Percentiles rank a stretch among this genome's conserved stretches.
These are phyloP conservation scores for Moricandia moricandioides DNA, from an alignment of 345 rosid genomes.

Conservation along the genomic window DNA sequence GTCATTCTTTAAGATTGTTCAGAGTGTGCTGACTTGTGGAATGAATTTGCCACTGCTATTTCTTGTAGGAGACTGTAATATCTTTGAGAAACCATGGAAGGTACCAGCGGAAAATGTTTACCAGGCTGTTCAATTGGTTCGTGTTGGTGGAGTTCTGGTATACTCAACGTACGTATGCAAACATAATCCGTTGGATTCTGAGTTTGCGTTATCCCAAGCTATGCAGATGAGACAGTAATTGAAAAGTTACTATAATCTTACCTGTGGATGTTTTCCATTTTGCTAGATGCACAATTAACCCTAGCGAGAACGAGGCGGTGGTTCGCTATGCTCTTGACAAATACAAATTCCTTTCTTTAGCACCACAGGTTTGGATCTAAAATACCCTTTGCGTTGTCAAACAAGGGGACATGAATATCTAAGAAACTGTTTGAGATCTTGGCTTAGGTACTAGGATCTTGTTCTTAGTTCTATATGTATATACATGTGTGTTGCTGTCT, in stretches of 20 bases:
- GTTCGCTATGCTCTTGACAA: conserved; percentile 91
- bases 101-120: conserved; percentile 89
- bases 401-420: not conserved
- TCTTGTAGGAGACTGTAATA: conserved; percentile 67
- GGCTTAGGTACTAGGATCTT: not conserved
- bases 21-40: conserved; percentile 1
- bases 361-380: conserved; percentile 65
- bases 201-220: not conserved
- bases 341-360: conserved; percentile 74
- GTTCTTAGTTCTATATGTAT: not conserved
- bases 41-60: not conserved
- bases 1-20: not conserved
- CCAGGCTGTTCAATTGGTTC: conserved; percentile 95
- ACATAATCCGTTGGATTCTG: not conserved
- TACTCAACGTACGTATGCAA: conserved; percentile 82
- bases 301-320: conserved; percentile 92
- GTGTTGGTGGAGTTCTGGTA: conserved; percentile 88
- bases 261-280: conserved; percentile 15
- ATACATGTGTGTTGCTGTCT: not conserved
- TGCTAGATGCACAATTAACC: conserved; percentile 88
- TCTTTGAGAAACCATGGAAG: conserved; percentile 79
- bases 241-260: not conserved
- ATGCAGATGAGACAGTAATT: not conserved
- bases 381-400: not conserved
- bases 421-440: not conserved